These are phyloP conservation scores for Phytophthora agathidicida DNA, from an alignment of 352 stramenopile genomes.

Conservation along the genomic window DNA sequence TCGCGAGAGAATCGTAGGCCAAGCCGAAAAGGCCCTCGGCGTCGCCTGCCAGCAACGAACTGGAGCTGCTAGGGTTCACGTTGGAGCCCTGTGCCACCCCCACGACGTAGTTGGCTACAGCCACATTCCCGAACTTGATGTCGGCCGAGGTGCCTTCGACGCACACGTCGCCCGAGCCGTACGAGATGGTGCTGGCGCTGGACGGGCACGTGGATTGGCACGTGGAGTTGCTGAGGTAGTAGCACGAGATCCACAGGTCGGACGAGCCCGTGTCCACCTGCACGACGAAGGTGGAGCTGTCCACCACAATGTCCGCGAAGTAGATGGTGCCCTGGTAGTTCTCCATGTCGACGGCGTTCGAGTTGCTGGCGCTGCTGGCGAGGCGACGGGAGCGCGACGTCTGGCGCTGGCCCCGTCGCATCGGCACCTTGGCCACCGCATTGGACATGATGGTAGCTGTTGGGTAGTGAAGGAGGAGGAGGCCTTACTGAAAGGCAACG, in stretches of 20 bases:
- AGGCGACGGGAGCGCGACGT: constrained; percentile 31
- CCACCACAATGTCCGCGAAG: constrained; percentile 61
- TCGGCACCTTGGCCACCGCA: constrained; percentile 19
- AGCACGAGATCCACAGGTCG: constrained; percentile 80
- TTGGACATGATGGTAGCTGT: constrained; percentile 2
- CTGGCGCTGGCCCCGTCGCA: constrained; percentile 17
- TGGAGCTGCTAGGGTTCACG: constrained; percentile 45
- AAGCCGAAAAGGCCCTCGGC: constrained; percentile 72
- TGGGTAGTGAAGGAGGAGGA: neutral
- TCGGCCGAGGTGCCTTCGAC: constrained; percentile 45
- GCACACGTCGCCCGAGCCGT: constrained; percentile 72
- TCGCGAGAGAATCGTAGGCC: constrained; percentile 57
- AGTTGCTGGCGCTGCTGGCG: constrained; percentile 35
- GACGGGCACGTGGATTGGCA: constrained; percentile 56
- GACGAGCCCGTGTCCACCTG: constrained; percentile 81
- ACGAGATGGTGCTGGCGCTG: constrained; percentile 49
- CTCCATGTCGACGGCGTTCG: constrained; percentile 42
- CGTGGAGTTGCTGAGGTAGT: constrained; percentile 43
- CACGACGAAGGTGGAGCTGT: constrained; percentile 47
- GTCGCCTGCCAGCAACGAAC: constrained; percentile 45
- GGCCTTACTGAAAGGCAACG: constrained; percentile 2
- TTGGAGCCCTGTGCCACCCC: constrained; percentile 59
- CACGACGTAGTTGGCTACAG: constrained; percentile 55
- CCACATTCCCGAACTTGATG: constrained; percentile 55
- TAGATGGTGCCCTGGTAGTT: constrained; percentile 74